Base-by-base conservation (phyloP, 225 moss, liverwort and hornwort genomes). In the Takakia lepidozioides region DNA sequence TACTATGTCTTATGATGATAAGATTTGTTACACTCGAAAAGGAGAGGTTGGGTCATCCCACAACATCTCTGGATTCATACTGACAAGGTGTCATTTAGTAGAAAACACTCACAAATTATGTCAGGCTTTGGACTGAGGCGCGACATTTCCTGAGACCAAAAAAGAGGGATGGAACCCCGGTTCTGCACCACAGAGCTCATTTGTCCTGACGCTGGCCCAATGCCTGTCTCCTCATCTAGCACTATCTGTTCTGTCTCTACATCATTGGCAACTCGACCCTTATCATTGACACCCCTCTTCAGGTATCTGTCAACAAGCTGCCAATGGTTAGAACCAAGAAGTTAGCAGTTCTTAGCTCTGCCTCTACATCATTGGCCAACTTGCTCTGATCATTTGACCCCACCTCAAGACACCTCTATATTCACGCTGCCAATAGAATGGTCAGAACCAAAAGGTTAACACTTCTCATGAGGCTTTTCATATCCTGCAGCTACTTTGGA, bases 331-430 rank as follows among this genome's bases (percentile, higher is more conserved):
- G n/a, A n/a, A n/a, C n/a, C n/a, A n/a, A n/a, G n/a, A n/a, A n/a
- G n/a, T n/a, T n/a, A n/a, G n/a, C n/a, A n/a, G n/a, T n/a, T n/a
- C n/a, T n/a, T n/a, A n/a, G n/a, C n/a, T n/a, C n/a, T 41, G 86
- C 86, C 78, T 93, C 93, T 50, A 93, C 88, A 59, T 93, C 93
- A 65, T 93, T 93, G 62, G 93, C 93, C 70, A 93, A 88, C 63
- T 77, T 73, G 19, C 88, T 88, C 43, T 81, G 81, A 65, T 88
- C 85, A 75, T 88, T 93, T 22, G 32, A 55, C 10, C 6, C 5
- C 28, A 58, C 7, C 51, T 44, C 38, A 56, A 16, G 4, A 57
- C 50, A 61, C 73, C 93, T 93, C 67, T 61, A 46, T 63, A 25
- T 43, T n/a, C n/a, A n/a, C n/a, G n/a, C n/a, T n/a, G n/a, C n/a